These are phyloP conservation scores for Coemansia asiatica DNA, from an alignment of 192 early-diverging fungal species.

Conservation along the genomic window DNA sequence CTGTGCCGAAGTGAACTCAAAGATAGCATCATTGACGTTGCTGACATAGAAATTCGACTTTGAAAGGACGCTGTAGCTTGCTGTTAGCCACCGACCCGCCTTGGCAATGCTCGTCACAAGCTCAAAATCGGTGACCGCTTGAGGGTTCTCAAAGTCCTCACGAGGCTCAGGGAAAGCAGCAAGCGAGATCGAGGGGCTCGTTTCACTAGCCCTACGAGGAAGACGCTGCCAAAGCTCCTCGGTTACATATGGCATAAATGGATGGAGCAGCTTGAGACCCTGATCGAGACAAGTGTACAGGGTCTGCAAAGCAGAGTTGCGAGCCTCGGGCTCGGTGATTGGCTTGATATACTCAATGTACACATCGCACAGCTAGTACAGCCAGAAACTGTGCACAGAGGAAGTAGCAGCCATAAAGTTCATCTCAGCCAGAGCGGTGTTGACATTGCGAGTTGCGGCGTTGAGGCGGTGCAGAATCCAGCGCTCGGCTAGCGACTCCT, in stretches of 20 bases:
- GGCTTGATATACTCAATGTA: constrained; percentile 95
- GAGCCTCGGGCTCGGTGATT: constrained; percentile 64
- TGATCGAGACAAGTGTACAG: constrained; percentile 94
- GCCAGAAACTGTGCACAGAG: constrained; percentile 90
- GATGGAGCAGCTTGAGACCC: constrained; percentile 90
- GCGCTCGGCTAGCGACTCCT: constrained; percentile 82
- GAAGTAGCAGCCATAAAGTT: constrained; percentile 93
- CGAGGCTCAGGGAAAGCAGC: constrained; percentile 52
- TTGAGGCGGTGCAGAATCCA: constrained; percentile 95
- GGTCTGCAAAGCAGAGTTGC: constrained; percentile 73
- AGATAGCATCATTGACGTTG: constrained; percentile 45
- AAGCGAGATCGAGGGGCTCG: constrained; percentile 67
- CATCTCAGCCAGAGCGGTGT: constrained; percentile 71
- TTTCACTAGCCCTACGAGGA: constrained; percentile 68
- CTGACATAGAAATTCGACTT: constrained; percentile 62
- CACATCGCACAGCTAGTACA: constrained; percentile 95
- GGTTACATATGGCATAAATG: constrained; percentile 98
- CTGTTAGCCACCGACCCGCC: constrained; percentile 73
- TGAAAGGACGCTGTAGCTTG: constrained; percentile 69
- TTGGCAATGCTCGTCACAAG: constrained; percentile 73
- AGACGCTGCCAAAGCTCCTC: constrained; percentile 98
- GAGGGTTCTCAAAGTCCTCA: constrained; percentile 58
- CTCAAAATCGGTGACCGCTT: constrained; percentile 80
- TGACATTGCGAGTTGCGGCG: constrained; percentile 72
- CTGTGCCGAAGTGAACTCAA: constrained; percentile 60